A percentile compares a stretch with the other conserved stretches of the same genome.
Conservation (phyloP, 1,284 basidiomycete genomes). For the Gastroboletus turbinatus region DNA sequence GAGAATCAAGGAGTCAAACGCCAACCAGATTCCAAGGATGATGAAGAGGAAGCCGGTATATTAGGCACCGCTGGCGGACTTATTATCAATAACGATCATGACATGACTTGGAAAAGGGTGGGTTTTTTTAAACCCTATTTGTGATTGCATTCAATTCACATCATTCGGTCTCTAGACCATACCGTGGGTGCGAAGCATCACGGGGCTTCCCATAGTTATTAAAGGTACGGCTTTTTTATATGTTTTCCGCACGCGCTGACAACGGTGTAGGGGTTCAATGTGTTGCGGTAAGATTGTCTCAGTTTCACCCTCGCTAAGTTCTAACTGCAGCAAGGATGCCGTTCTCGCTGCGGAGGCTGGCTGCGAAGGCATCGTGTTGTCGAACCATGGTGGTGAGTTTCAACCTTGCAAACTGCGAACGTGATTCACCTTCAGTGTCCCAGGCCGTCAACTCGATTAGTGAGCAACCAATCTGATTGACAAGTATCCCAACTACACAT, state of each 20-base stretch:
- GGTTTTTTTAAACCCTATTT: slow-evolving; percentile 3
- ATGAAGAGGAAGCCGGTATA: slow-evolving; percentile 39
- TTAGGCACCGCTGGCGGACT: slow-evolving; percentile 67
- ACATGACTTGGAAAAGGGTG: slow-evolving; percentile 75
- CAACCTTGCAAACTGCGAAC: slow-evolving; percentile 6
- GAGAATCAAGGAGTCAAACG: slow-evolving; percentile 41
- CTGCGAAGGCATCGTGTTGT: slow-evolving; percentile 84
- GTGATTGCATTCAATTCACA: slow-evolving; percentile 1
- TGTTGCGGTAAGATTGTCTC: slow-evolving; percentile 52
- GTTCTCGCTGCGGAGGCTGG: slow-evolving; percentile 87
- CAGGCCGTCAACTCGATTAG: slow-evolving; percentile 83
- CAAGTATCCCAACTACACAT: not conserved
- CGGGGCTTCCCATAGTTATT: slow-evolving; percentile 79
- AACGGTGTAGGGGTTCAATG: slow-evolving; percentile 61
- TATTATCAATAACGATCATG: slow-evolving; percentile 59
- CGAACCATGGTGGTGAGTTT: slow-evolving; percentile 83
- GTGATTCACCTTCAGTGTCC: slow-evolving; percentile 2
- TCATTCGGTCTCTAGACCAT: slow-evolving; percentile 51
- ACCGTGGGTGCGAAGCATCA: slow-evolving; percentile 74
- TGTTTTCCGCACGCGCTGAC: slow-evolving; percentile 7
- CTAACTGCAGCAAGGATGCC: slow-evolving; percentile 57
- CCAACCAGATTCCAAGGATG: slow-evolving; percentile 28
- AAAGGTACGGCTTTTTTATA: slow-evolving; percentile 56
- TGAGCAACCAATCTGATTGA: slow-evolving; percentile 36
- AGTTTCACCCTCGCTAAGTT: not conserved